phyloP scores from a whole-genome alignment of 1,139 yeast species.

The Blastobotrys aristatus region DNA sequence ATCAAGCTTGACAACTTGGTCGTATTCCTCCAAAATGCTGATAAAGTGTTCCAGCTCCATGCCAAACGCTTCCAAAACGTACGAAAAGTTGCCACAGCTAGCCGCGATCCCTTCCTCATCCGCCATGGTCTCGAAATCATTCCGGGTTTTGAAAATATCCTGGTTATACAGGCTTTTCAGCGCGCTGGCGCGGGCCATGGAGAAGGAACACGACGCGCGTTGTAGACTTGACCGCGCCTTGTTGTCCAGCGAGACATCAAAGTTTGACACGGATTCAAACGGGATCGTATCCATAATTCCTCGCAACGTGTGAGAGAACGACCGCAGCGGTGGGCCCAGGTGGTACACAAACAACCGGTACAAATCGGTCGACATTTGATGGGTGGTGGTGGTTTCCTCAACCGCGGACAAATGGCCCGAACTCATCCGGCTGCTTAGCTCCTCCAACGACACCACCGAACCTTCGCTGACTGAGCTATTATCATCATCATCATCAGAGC shows the following conservation, averaged over 20 bases:
- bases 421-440: background rate
- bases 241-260: conserved; percentile 37
- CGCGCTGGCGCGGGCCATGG: conserved; percentile 52
- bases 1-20: conserved; percentile 17
- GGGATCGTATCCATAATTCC: conserved; percentile 59
- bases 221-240: conserved; percentile 48
- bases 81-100: conserved; percentile 74
- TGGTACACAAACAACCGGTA: conserved; percentile 62
- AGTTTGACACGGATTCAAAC: conserved; percentile 40
- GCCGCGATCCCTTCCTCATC: conserved; percentile 82
- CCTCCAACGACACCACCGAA: conserved; percentile 17
- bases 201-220: conserved; percentile 51
- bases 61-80: conserved; percentile 58
- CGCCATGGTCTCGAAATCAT: conserved; percentile 41
- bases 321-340: conserved; percentile 68
- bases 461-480: conserved; percentile 6
- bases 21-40: conserved; percentile 43
- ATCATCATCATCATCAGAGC: conserved; percentile 15
- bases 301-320: conserved; percentile 52
- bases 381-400: conserved; percentile 6
- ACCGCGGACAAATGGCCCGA: background rate
- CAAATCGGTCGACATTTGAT: conserved; percentile 37
- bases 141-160: conserved; percentile 42
- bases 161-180: conserved; percentile 56
- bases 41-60: conserved; percentile 51